Percentiles rank a stretch among this genome's conserved stretches.
Conservation (phyloP, 2,329 filamentous ascomycete species). For the Fusarium pilosicola region DNA sequence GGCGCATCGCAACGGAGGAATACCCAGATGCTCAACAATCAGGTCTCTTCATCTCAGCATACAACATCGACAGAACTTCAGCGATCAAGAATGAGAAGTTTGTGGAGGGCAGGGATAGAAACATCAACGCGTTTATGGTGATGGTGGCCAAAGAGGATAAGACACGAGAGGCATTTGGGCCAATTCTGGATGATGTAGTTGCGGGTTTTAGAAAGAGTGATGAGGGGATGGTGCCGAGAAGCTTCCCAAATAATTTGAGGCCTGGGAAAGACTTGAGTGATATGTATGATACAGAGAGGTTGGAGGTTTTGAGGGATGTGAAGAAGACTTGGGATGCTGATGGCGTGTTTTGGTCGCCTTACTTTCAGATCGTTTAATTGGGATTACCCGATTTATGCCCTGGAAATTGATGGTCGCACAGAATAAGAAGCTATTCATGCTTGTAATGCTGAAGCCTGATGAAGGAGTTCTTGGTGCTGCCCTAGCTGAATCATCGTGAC, state of each 20-base stretch:
- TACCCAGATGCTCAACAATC: conserved; percentile 30
- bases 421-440: neutral
- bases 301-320: conserved; percentile 28
- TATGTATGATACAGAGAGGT: conserved; percentile 24
- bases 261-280: conserved; percentile 33
- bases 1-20: conserved; percentile 36
- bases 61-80: conserved; percentile 20
- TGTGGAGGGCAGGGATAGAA: conserved; percentile 38
- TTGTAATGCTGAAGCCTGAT: neutral
- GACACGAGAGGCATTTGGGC: conserved; percentile 7
- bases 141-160: conserved; percentile 20
- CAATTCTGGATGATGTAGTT: conserved; percentile 20
- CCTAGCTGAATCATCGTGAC: no score
- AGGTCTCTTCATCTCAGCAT: conserved; percentile 23
- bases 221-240: conserved; percentile 6
- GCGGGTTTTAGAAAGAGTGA: conserved; percentile 15
- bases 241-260: conserved; percentile 38
- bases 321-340: conserved; percentile 42
- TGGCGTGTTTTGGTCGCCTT: conserved; percentile 44
- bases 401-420: rapidly evolving
- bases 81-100: conserved; percentile 13
- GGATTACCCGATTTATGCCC: rapidly evolving
- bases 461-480: neutral
- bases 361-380: neutral
- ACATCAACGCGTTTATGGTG: conserved; percentile 10